Conservation (phyloP, 306 rosid species). For the Quercus aquifolioides region DNA sequence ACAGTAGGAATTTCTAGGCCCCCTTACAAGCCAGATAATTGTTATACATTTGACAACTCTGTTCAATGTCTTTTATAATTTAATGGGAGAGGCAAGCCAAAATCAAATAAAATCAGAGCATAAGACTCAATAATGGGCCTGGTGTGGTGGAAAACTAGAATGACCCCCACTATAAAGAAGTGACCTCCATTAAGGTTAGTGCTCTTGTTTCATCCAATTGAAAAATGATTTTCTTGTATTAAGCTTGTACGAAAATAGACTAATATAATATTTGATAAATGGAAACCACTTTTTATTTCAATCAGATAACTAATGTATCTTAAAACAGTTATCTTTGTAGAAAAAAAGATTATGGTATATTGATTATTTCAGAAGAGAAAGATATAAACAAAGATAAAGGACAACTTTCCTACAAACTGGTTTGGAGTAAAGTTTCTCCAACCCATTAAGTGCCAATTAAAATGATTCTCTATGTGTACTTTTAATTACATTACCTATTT, state of each 20-base stretch:
- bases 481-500: no score
- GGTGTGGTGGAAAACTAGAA: neutral
- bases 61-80: neutral
- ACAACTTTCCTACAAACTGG: no score
- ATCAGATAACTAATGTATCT: neutral
- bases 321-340: neutral
- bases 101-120: neutral
- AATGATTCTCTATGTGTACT: no score
- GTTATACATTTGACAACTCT: neutral
- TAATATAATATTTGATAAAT: neutral
- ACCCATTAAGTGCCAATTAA: no score
- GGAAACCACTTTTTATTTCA: neutral
- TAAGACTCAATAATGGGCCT: neutral
- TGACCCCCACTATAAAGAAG: neutral
- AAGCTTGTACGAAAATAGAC: neutral
- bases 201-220: neutral
- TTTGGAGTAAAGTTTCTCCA: no score
- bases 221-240: neutral
- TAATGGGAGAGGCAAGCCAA: neutral
- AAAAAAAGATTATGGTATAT: neutral
- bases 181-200: slow-evolving; percentile 3
- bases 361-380: neutral
- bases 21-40: neutral
- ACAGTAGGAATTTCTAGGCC: neutral
- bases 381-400: neutral